Evolutionary conservation across 164 flowering plant genomes (phyloP), one percentile per base, ranked within the genome.

Genomic region (Malania oleifera): DNA sequence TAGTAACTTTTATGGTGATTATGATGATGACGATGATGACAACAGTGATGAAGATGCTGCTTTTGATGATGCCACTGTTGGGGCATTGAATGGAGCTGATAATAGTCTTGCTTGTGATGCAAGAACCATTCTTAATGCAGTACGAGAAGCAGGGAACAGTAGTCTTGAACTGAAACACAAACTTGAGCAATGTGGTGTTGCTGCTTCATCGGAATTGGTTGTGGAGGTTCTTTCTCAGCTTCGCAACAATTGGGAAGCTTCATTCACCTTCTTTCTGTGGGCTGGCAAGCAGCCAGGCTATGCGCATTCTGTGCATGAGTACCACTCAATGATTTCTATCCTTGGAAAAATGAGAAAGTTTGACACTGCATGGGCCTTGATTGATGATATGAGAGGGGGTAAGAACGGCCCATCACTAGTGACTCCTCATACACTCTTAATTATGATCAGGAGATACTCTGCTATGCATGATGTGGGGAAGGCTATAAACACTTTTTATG

Each of bases 311-410:
- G 19, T 77, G 26, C 75, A 84, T 6, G 87, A 72, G 15, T 92
- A 82, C 68, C 86, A 89, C 62, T 65, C 81, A 0, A 89, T 89
- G 88, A 81, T 87, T 13, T 71, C 83, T 0, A 84, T 87, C 38
- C 76, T 92, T 12, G 95, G 84, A 29, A 92, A 89, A 66, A 80
- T 75, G 85, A 83, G 86, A 60, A 87, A 77, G 68, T 89, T 87
- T 59, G 96, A 82, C 46, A 83, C 88, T 11, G 91, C 90, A 0
- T 92, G 97, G 95, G 52, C 61, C 17, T 68, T 92, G 82, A 78
- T 92, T 47, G 78, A 86, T 57, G 96, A 87, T 54, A 92, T 89
- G 97, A 80, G 77, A 62, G 71, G 77, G 7, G 65, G 60, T 14
- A 62, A 49, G 29, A 52, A 19, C 18, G 78, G 80, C 11, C 44